Evolutionary conservation across 2,329 filamentous ascomycete species (phyloP), one percentile per base, ranked within the genome.

Genomic region (Hypomyces rosellus): DNA sequence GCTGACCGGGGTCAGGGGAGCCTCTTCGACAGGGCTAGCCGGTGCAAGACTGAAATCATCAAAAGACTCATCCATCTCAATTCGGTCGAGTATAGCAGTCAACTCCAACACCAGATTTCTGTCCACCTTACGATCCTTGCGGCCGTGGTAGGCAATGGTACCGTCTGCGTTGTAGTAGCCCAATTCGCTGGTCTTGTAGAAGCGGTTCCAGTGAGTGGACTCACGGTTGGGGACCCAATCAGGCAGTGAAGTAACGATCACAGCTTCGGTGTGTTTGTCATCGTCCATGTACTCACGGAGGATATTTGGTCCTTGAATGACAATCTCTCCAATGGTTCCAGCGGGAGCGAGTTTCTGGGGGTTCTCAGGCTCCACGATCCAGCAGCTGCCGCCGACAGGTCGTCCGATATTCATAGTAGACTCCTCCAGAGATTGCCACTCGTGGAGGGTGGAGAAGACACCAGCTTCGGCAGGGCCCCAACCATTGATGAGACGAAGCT

Each of bases 41-140:
- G 25, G 25, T 30, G 25, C 25, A 8, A 30, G 25, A 11, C 25
- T 11, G 25, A 30, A 30, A 11, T 30, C 25, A 30, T 30, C 25
- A 30, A 30, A 30, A n/a, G 41, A 51, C 14, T 20, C 25, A 3
- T 30, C 38, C 12, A 51, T 15, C 33, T 51, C 45, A 4, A 44
- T 40, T 14, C 22, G 15, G n/a, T 5, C 36, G 3, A 51, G 49
- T 7, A 25, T 18, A 18, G 45, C 40, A 6, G 46, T 9, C 34
- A 48, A 18, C 13, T 48, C 25, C 12, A 33, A 30, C 30, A 51
- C 45, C 1, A 6, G 8, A 15, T 47, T 51, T 13, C 51, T 42
- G 34, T 53, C 51, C 4, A 53, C 42, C 12, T 53, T 53, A 5
- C 20, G 45, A 45, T 50, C 50, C 12, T 50, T 49, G 9, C 50